phyloP scores from a whole-genome alignment of 768 basidiomycete species.

The Heimioporus sp. region DNA sequence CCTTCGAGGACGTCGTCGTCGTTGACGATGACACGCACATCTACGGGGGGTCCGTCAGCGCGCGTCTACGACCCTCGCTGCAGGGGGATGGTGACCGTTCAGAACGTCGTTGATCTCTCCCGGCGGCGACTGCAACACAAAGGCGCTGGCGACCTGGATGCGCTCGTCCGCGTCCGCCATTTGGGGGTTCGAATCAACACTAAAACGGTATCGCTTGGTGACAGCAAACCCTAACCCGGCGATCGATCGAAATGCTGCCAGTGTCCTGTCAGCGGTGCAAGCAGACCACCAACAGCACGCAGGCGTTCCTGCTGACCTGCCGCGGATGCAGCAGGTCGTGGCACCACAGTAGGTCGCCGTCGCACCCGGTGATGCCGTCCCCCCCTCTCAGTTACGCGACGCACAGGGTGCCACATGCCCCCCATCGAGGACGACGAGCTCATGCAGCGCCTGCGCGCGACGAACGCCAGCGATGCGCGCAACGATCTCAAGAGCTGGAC shows the following conservation, averaged over 20 bases:
- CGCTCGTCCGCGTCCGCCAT: slow-evolving; percentile 62
- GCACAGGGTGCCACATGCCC: slow-evolving; percentile 33
- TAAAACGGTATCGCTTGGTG: neutral
- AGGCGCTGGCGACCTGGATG: slow-evolving; percentile 68
- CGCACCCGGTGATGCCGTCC: neutral
- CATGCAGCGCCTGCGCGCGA: slow-evolving; percentile 21
- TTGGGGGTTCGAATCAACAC: neutral
- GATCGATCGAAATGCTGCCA: neutral
- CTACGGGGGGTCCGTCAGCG: slow-evolving; percentile 39
- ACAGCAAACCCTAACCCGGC: slow-evolving; percentile 28
- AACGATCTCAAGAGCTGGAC: slow-evolving; percentile 26
- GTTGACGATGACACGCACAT: slow-evolving; percentile 85
- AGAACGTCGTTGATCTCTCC: slow-evolving; percentile 97
- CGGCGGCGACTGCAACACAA: slow-evolving; percentile 88
- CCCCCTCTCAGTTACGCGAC: neutral
- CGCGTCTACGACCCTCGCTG: slow-evolving; percentile 1
- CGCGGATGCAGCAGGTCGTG: slow-evolving; percentile 31
- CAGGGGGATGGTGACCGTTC: slow-evolving; percentile 55
- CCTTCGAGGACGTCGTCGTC: slow-evolving; percentile 84
- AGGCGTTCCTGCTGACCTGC: slow-evolving; percentile 35
- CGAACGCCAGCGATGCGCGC: slow-evolving; percentile 20
- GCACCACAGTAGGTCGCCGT: slow-evolving; percentile 30
- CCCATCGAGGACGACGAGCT: slow-evolving; percentile 27
- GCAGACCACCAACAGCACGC: slow-evolving; percentile 20
- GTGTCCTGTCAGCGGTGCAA: slow-evolving; percentile 25